Conservation (phyloP, 108 stramenopile genomes). For the Schizochytrium sp. region DNA sequence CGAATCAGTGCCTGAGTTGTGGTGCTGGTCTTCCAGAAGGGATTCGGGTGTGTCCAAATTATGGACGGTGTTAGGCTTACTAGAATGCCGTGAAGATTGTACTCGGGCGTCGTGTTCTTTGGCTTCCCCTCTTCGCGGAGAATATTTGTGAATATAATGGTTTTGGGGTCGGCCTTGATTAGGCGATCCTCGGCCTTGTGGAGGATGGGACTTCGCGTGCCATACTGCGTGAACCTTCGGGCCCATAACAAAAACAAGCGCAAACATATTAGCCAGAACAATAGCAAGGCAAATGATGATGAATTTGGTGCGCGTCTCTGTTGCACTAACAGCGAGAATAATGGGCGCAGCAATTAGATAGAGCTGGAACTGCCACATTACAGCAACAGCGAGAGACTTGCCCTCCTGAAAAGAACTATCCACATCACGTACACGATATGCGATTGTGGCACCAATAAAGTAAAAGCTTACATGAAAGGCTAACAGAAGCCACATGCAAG, state of each 20-base stretch:
- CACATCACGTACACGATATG: constrained; percentile 30
- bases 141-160: no score
- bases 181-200: no score
- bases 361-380: constrained; percentile 45
- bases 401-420: constrained; percentile 19
- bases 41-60: no score
- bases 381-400: background rate
- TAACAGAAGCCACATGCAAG: background rate
- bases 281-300: background rate
- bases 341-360: constrained; percentile 31
- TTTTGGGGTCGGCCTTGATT: no score
- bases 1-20: no score
- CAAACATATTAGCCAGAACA: background rate
- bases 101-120: no score
- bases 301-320: constrained; percentile 5
- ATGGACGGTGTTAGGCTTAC: no score
- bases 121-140: no score
- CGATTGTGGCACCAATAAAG: background rate
- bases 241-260: constrained; percentile 7
- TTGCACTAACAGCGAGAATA: background rate
- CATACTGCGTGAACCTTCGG: constrained; percentile 33
- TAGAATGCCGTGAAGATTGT: no score
- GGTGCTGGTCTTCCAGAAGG: no score
- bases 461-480: constrained; percentile 4
- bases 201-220: no score